These are phyloP conservation scores for Starmerella powellii DNA, from an alignment of 805 yeast species.

Conservation along the genomic window DNA sequence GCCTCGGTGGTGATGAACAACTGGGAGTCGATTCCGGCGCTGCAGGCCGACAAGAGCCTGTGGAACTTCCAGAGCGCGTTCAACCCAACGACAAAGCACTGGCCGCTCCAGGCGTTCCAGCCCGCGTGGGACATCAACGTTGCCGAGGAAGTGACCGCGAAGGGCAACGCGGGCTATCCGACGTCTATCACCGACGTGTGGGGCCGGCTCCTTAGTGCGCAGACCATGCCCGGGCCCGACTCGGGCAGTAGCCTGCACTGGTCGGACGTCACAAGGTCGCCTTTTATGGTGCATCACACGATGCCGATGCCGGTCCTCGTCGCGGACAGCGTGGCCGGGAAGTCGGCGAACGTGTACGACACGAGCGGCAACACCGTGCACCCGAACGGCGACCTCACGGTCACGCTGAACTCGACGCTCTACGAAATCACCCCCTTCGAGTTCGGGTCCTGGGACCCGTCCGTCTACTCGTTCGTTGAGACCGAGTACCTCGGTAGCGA, in stretches of 20 bases:
- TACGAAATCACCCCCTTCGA: slow-evolving; percentile 46
- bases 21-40: slow-evolving; percentile 57
- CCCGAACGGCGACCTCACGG: slow-evolving; percentile 32
- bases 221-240: slow-evolving; percentile 49
- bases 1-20: slow-evolving; percentile 57
- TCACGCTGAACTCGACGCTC: slow-evolving; percentile 55
- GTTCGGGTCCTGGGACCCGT: slow-evolving; percentile 82
- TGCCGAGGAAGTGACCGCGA: slow-evolving; percentile 40
- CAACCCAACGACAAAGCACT: slow-evolving; percentile 49
- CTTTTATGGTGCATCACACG: slow-evolving; percentile 43
- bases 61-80: slow-evolving; percentile 63
- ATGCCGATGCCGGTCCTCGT: slow-evolving; percentile 64
- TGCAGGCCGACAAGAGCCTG: slow-evolving; percentile 37
- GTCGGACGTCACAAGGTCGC: slow-evolving; percentile 46
- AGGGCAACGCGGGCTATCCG: slow-evolving; percentile 54
- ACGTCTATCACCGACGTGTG: slow-evolving; percentile 64
- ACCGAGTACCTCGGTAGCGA: slow-evolving; percentile 59
- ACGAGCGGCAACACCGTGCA: slow-evolving; percentile 23
- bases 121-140: slow-evolving; percentile 35
- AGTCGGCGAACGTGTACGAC: neutral
- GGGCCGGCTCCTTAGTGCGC: slow-evolving; percentile 67
- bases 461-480: slow-evolving; percentile 52
- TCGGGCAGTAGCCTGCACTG: slow-evolving; percentile 55
- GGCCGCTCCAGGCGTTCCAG: slow-evolving; percentile 38
- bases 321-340: slow-evolving; percentile 39